Conservation (phyloP, 768 basidiomycete genomes). For the Russula compacta region DNA sequence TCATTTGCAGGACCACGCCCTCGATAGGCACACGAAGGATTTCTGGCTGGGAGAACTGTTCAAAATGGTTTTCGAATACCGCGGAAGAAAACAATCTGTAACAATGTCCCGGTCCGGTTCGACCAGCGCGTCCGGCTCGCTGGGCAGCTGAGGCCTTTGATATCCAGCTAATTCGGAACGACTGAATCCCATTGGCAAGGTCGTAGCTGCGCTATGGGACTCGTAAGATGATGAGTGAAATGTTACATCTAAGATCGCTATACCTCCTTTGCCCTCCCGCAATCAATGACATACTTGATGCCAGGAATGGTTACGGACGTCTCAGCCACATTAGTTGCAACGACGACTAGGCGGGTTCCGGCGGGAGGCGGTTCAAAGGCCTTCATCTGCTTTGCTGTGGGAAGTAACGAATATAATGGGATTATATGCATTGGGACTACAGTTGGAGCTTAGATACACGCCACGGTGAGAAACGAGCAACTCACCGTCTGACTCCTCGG, state of each 20-base stretch:
- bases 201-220: conserved; percentile 70
- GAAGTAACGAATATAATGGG: conserved; percentile 85
- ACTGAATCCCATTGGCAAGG: conserved; percentile 69
- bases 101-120: conserved; percentile 97
- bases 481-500: conserved; percentile 61
- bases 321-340: conserved; percentile 94
- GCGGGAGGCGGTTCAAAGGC: conserved; percentile 82
- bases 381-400: conserved; percentile 90
- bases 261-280: conserved; percentile 92
- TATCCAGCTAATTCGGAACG: conserved; percentile 85
- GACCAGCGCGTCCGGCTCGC: conserved; percentile 91
- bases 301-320: conserved; percentile 96
- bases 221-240: not conserved
- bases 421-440: conserved; percentile 90
- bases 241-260: not conserved
- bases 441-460: not conserved
- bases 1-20: conserved; percentile 96
- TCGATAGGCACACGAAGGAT: conserved; percentile 95
- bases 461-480: conserved; percentile 1
- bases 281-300: conserved; percentile 96
- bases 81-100: conserved; percentile 96
- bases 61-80: conserved; percentile 88
- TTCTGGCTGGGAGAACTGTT: conserved; percentile 80
- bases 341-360: conserved; percentile 79
- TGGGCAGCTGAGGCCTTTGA: conserved; percentile 36